Evolutionary conservation across 2,329 filamentous ascomycete genomes (phyloP), one percentile per base, ranked within the genome.

Genomic region (Penicillium sp.): DNA sequence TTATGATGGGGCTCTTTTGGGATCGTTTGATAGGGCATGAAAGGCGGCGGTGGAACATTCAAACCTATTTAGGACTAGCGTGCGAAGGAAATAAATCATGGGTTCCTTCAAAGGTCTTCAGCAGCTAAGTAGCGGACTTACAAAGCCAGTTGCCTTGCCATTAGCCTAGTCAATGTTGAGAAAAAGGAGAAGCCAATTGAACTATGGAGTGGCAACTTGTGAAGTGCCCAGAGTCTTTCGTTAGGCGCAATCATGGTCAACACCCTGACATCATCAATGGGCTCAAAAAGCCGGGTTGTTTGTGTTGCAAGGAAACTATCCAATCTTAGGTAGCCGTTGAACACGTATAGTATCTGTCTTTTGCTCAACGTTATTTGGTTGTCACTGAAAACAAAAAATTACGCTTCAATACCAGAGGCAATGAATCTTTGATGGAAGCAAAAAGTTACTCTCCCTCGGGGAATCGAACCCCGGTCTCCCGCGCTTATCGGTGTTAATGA

Each of bases 401-500:
- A 2, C 31, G 2, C 31, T 31, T 31, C 9, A 31, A 31, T 31
- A 10, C 2, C 9, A 31, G 6, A 31, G 31, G 31, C 6, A 31
- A 31, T 11, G 31, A 31, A 9, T 31, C 9, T 10, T 31, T 31
- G 31, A 31, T 31, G 10, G 31, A 10, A 31, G 50, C 58, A 61
- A 72, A 69, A 69, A 67, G 36, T 67, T 70, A 69, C 67, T 68
- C 68, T 71, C 72, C 70, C 71, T 68, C 65, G 66, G 66, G 69
- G 72, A 73, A 75, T 75, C 71, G 71, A 73, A 74, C 71, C 69
- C 69, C 69, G 72, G 73, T 72, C 72, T 71, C 67, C 73, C 72
- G 73, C 71, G 72, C 72, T 71, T 65, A 61, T 64, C 60, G 46
- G 61, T 64, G 7, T 60, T 69, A 66, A 60, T 74, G 72, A 74